Percentiles rank a stretch among this genome's conserved stretches.
Evolutionary conservation across 1,139 yeast genomes (phyloP).

Genomic region (Yamadazyma mexicana): DNA sequence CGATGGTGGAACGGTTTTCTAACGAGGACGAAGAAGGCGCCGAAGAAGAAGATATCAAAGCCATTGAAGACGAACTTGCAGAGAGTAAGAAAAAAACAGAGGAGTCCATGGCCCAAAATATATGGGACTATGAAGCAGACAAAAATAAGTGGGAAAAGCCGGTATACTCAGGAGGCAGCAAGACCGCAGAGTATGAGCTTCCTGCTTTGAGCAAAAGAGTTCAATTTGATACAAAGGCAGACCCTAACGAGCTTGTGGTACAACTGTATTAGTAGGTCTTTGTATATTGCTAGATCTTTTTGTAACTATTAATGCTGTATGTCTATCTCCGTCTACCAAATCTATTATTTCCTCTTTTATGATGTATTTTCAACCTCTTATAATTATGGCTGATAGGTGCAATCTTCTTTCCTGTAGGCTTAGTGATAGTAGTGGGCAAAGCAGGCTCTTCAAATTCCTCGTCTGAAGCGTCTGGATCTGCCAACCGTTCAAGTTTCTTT

Average conservation of each 20-base stretch:
- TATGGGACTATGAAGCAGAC: slow-evolving; percentile 64
- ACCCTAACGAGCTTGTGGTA: slow-evolving; percentile 15
- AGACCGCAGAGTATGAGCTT: neutral
- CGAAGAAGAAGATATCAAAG: slow-evolving; percentile 25
- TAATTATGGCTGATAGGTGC: slow-evolving; percentile 41
- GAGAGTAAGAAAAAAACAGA: slow-evolving; percentile 19
- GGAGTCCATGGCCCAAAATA: slow-evolving; percentile 15
- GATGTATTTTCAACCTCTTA: slow-evolving; percentile 45
- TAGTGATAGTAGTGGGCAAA: slow-evolving; percentile 4
- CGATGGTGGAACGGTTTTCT: slow-evolving; percentile 42
- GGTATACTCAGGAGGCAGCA: slow-evolving; percentile 24
- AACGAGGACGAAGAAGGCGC: slow-evolving; percentile 20
- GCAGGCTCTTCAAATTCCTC: slow-evolving; percentile 23
- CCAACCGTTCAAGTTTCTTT: slow-evolving; percentile 20
- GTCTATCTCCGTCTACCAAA: slow-evolving; percentile 11
- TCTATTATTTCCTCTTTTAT: slow-evolving; percentile 19
- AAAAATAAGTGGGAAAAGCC: slow-evolving; percentile 53
- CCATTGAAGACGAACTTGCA: slow-evolving; percentile 26
- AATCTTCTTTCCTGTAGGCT: slow-evolving; percentile 22
- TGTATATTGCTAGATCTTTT: neutral
- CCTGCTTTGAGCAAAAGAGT: slow-evolving; percentile 16
- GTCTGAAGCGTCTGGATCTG: slow-evolving; percentile 23
- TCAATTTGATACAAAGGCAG: slow-evolving; percentile 16
- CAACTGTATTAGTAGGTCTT: slow-evolving; percentile 9
- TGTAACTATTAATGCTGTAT: neutral